Evolutionary conservation across 2,329 filamentous ascomycete species (phyloP), one percentile per base, ranked within the genome.

Genomic region (Sclerotiophoma versabilis): DNA sequence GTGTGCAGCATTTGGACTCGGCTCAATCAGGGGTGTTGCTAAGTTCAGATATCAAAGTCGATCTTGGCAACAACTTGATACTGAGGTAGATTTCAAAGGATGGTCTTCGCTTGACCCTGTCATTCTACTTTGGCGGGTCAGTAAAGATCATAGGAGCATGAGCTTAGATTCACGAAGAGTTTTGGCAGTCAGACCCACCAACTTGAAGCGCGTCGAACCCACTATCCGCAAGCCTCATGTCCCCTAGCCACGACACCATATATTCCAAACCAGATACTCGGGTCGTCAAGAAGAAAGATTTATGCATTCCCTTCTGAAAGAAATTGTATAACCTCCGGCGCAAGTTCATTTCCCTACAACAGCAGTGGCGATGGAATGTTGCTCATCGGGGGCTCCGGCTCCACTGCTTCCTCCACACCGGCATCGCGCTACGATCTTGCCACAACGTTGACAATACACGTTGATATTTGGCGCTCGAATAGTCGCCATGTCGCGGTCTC

Each of bases 181-280:
- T 46, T 26, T 37, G 45, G 34, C 46, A 49, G 39, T 39, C 51
- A 36, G 51, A 54, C 45, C 51, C 51, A 46, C 51, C 41, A 36
- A 14, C 25, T 29, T 46, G 45, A 49, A 54, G 45, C 51, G 34
- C 45, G 14, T 34, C 39, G 23, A 41, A 20, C 6, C 34, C 45
- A 39, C 39, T 41, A 29, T 29, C 45, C 17, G 22, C 34, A 27
- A 45, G 33, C 45, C 39, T 54, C 51, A 45, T 22, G 30, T 11
- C 36, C 29, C 9, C 22, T 49, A 54, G 45, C 17, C 45, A 34
- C 45, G 17, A 49, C 39, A 45, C 44, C 44, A 48, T 48, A 44
- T 48, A 48, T 44, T 20, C 30, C 33, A 15, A 43, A 10, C 37
- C 37, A 37, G 20, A 29, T 38, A n/a, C 26, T 34, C 26, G 44